Conservation (phyloP, 257 asterid species). For the Capsicum pubescens region DNA sequence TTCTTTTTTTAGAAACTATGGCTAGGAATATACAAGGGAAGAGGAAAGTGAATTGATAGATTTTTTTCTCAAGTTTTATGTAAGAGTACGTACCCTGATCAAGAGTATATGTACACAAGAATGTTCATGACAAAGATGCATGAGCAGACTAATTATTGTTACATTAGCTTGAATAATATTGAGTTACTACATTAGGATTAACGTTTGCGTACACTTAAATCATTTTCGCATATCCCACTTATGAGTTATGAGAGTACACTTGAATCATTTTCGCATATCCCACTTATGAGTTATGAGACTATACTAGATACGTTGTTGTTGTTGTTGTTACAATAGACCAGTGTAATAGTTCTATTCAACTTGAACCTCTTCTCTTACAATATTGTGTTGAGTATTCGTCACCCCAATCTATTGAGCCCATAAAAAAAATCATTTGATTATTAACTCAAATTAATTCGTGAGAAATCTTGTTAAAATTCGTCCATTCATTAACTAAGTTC, state of each 20-base stretch:
- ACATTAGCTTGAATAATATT: not conserved
- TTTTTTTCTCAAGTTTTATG: not conserved
- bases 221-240: not conserved
- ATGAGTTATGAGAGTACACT: no score
- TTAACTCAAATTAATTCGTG: no score
- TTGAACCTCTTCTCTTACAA: no score
- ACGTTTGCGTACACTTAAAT: not conserved
- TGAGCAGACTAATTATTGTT: not conserved
- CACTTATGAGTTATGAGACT: not conserved
- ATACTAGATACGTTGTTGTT: no score
- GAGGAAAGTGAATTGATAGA: not conserved
- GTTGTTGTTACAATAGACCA: no score
- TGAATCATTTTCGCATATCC: no score
- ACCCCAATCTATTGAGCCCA: no score
- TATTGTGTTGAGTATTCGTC: no score
- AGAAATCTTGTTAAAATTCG: no score
- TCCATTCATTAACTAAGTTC: no score
- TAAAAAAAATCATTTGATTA: no score
- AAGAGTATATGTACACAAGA: slow-evolving; percentile 1
- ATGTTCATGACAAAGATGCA: slow-evolving; percentile 17
- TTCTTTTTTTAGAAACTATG: slow-evolving; percentile 44
- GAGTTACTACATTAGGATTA: not conserved
- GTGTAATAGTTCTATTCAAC: no score
- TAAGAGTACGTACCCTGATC: not conserved
- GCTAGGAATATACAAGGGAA: not conserved